A percentile compares a stretch with the other conserved stretches of the same genome.
phyloP scores from a whole-genome alignment of 1,284 basidiomycete species.

The Hymenochaete sp. region DNA sequence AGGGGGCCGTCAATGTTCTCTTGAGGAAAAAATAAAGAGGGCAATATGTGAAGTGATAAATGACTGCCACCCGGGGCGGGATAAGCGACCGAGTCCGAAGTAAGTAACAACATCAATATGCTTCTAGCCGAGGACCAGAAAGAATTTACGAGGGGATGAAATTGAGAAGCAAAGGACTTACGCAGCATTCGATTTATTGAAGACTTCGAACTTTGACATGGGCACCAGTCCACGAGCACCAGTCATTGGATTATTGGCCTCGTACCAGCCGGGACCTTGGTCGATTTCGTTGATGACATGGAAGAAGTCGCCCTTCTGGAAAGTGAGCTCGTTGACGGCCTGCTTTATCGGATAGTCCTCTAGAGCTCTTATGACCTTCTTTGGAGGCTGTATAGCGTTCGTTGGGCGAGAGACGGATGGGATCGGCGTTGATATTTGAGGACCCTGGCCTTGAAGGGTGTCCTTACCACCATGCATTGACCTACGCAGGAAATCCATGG shows the following conservation, averaged over 20 bases:
- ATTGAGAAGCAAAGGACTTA: conserved; percentile 29
- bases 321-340: conserved; percentile 83
- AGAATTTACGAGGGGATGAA: not conserved
- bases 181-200: conserved; percentile 61
- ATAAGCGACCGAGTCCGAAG: not conserved
- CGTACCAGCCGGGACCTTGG: conserved; percentile 58
- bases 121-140: not conserved
- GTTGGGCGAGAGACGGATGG: conserved; percentile 60
- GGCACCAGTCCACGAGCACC: conserved; percentile 91
- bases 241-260: conserved; percentile 86
- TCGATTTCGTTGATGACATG: conserved; percentile 80
- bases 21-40: too few species aligned
- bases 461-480: conserved; percentile 57
- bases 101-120: not conserved
- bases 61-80: not conserved
- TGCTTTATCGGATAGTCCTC: conserved; percentile 59
- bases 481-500: conserved; percentile 82
- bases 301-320: conserved; percentile 95
- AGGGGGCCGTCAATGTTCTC: too few species aligned
- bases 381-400: conserved; percentile 72
- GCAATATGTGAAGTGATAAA: not conserved
- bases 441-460: conserved; percentile 37
- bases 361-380: conserved; percentile 91
- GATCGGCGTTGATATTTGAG: conserved; percentile 60
- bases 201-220: conserved; percentile 78